Evolutionary conservation across 2,329 filamentous ascomycete species (phyloP).

Genomic region (Ceratocystis albifundus): DNA sequence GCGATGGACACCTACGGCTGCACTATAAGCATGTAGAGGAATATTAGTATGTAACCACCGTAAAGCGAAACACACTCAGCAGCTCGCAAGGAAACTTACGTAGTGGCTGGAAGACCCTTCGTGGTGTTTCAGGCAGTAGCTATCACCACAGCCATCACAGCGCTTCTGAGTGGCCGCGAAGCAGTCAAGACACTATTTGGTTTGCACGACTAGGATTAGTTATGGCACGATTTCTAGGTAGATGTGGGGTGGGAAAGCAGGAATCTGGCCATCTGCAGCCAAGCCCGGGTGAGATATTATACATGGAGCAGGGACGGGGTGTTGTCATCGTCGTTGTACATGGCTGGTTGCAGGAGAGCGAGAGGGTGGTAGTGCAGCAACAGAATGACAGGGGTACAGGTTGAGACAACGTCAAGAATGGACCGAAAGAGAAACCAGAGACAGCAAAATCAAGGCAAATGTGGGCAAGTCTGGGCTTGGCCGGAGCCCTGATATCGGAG

Average conservation of each 20-base stretch:
- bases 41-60: not conserved
- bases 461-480: not conserved
- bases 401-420: not conserved
- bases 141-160: conserved; percentile 62
- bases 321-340: not conserved
- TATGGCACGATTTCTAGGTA: not conserved
- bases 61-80: no score
- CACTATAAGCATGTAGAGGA: not conserved
- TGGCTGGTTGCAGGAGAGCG: not conserved
- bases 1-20: conserved; percentile 5
- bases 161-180: conserved; percentile 57
- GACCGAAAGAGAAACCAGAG: not conserved
- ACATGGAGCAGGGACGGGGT: not conserved
- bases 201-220: conserved; percentile 2
- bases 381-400: not conserved
- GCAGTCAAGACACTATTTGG: conserved; percentile 58
- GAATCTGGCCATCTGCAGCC: conserved; percentile 7
- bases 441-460: not conserved
- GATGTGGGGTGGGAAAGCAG: not conserved
- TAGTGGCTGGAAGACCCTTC: conserved; percentile 61
- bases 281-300: not conserved
- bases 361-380: not conserved
- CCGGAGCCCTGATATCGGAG: no score
- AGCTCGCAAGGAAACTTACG: conserved; percentile 32
- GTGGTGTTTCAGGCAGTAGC: conserved; percentile 76